Evolutionary conservation across 2,329 filamentous ascomycete species (phyloP), one percentile per base, ranked within the genome.

Genomic region (Domatiomyces globalis): DNA sequence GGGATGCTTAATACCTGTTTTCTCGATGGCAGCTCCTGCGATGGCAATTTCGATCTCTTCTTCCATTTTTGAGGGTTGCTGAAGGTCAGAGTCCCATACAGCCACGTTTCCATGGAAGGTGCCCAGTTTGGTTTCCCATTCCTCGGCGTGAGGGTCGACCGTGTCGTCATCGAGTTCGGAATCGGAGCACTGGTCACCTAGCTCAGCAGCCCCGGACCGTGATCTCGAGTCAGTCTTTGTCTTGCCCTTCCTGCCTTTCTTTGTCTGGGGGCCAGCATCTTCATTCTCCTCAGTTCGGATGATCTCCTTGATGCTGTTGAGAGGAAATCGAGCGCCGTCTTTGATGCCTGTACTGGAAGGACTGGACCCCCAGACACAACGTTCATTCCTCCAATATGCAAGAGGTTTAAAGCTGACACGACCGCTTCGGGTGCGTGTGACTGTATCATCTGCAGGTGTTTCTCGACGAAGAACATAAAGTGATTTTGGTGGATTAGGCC

Each of bases 311-410:
- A 90, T 82, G 10, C 77, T 81, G 1, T 80, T 77, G 47, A 87
- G 66, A n/a, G 83, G 70, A 59, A 84, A 83, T 43, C 70, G 64
- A 46, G 74, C 72, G n/a, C 74, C 73, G 39, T 67, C 62, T 50
- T 58, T 60, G 48, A 72, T 66, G 25, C 51, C 51, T 4, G 42
- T 48, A 17, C 47, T 46, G 52, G 71, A 67, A 25, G 71, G 70
- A 44, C 68, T 66, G 47, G 81, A 79, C 20, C 80, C 77, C 62
- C 81, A 86, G 19, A 87, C 78, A 46, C 84, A 79, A 50, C 78
- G 79, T 65, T 96, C 90, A 58, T 88, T 88, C 61, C 81, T 81
- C 90, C 90, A 96, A 64, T 78, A 94, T 22, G 86, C 80, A 33
- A 95, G 69, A 0, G 89, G 92, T 54, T 80, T 79, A 55, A 87